These are phyloP conservation scores for Chaetomidium leptoderma DNA, from an alignment of 495 filamentous ascomycete species.

Conservation along the genomic window DNA sequence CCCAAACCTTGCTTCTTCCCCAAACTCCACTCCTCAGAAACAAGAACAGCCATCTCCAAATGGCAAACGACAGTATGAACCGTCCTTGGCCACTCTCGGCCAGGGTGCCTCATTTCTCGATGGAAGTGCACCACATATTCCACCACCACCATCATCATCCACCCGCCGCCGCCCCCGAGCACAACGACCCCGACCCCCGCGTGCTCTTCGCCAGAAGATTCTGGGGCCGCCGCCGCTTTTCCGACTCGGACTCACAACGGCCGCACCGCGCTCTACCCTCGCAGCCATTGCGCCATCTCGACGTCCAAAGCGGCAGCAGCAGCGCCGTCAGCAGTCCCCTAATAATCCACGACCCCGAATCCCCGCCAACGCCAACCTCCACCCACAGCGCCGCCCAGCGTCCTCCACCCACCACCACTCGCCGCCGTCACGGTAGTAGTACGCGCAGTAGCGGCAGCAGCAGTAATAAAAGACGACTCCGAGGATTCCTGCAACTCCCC, in stretches of 20 bases:
- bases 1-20: no score
- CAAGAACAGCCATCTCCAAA: no score
- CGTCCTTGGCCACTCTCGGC: no score
- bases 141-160: background rate
- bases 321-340: background rate
- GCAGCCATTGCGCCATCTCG: background rate
- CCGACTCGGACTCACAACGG: background rate
- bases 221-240: conserved; percentile 10
- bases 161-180: background rate
- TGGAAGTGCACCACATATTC: background rate
- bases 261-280: background rate
- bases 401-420: background rate
- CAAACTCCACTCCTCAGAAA: no score
- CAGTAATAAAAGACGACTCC: background rate
- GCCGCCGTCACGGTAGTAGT: background rate
- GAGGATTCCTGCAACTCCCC: background rate
- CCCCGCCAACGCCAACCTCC: background rate
- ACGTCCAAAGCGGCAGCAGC: background rate
- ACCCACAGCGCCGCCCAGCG: no score
- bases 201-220: background rate
- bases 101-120: background rate
- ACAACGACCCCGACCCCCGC: background rate
- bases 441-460: background rate
- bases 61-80: no score
- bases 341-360: background rate